Base-by-base conservation (phyloP, 2,329 filamentous ascomycete species). In the Trichophyton simii region DNA sequence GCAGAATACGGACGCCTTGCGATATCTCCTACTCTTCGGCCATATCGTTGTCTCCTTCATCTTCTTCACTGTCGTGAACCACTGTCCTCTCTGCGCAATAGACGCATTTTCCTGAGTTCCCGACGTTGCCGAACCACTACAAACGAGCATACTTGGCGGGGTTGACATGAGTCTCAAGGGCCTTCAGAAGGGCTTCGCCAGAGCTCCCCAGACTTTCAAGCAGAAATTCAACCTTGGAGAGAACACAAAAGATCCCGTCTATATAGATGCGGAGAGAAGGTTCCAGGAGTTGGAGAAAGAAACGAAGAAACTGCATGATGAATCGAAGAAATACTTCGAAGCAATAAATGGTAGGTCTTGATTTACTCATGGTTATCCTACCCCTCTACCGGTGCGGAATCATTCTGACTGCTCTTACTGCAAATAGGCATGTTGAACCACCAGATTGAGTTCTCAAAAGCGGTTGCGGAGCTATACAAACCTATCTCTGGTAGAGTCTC, bases 381-480 rank as follows among this genome's bases (percentile, higher is more conserved):
- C 38, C 48, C 57, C 34, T 11, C 48, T 5, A 13, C 15, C 28
- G 28, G 38, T 28, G 57, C 46, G 34, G 48, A 41, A 57, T 44
- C 55, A 20, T 50, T 18, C 22, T n/a, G 7, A 59, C 55, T 25
- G 9, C 18, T 5, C 1, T 22, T 48, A 25, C 36, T 20, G 5
- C 31, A 41, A 42, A 58, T 20, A 85, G 82, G 88, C 80, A 99
- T 99, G 94, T 83, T 99, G 70, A 84, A 80, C 72, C 91, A 97
- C 77, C 94, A 99, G 79, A 97, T 99, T 76, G 92, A 95, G 73
- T 99, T 99, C 78, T 96, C 92, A 68, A 85, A 96, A 77, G 89
- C 91, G 67, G 92, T 96, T 79, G 87, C 88, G 66, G 94, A 99
- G 75, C 87, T 99, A 70, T 99, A 99, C 81, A 95, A 95, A 74